A percentile compares a stretch with the other conserved stretches of the same genome.
Evolutionary conservation across 495 filamentous ascomycete genomes (phyloP).

Genomic region (Penicillium roqueforti): DNA sequence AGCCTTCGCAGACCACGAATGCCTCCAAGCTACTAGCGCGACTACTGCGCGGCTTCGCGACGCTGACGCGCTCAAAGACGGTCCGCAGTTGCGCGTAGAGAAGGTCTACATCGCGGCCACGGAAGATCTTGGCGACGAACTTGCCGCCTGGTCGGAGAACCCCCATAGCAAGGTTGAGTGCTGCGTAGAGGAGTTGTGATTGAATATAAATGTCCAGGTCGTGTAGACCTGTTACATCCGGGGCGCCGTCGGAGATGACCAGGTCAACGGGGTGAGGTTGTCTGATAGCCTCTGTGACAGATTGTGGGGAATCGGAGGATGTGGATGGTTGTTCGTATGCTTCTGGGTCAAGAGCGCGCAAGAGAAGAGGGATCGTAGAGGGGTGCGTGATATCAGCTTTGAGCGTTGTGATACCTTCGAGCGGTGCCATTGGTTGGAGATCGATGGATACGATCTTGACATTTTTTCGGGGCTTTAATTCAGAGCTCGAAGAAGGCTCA

Average conservation of each 20-base stretch:
- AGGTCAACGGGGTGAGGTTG: conserved; percentile 75
- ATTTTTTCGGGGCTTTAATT: conserved; percentile 58
- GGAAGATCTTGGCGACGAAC: conserved; percentile 97
- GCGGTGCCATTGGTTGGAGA: conserved; percentile 87
- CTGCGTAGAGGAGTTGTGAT: conserved; percentile 88
- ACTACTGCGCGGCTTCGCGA: conserved; percentile 89
- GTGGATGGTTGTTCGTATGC: conserved; percentile 54
- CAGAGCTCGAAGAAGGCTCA: conserved; percentile 29
- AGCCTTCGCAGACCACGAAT: conserved; percentile 92
- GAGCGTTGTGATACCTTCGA: conserved; percentile 86
- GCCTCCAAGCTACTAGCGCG: conserved; percentile 93
- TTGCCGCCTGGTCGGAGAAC: conserved; percentile 88
- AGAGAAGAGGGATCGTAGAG: conserved; percentile 82
- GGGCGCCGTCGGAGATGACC: conserved; percentile 90
- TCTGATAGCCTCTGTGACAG: conserved; percentile 35
- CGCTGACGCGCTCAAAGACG: conserved; percentile 80
- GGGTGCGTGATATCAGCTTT: conserved; percentile 97
- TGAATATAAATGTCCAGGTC: conserved; percentile 98
- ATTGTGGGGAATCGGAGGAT: conserved; percentile 17
- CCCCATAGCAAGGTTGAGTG: conserved; percentile 85
- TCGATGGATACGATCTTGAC: conserved; percentile 96
- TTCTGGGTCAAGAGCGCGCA: conserved; percentile 77
- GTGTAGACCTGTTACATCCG: conserved; percentile 93
- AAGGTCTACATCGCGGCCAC: conserved; percentile 86
- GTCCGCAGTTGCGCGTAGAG: conserved; percentile 88